Conservation (phyloP, 768 basidiomycete species). For the Boletus pseudopeckii region DNA sequence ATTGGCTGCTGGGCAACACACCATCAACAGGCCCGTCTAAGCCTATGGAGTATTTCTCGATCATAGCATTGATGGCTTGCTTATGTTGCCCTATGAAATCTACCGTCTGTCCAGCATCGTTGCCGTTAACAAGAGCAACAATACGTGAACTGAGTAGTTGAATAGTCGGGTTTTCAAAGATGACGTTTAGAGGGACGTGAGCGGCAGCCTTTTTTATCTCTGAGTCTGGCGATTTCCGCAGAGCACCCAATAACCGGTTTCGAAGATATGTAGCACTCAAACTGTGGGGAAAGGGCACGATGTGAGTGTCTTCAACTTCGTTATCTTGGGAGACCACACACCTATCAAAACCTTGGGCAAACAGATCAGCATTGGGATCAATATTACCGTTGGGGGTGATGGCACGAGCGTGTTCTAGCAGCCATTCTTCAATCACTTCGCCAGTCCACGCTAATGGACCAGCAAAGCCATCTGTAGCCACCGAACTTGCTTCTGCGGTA, state of each 20-base stretch:
- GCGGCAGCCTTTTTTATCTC: constrained; percentile 24
- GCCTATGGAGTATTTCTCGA: constrained; percentile 36
- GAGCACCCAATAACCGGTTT: constrained; percentile 16
- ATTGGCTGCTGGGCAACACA: constrained; percentile 4
- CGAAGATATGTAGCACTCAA: constrained; percentile 32
- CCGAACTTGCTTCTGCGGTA: constrained; percentile 27
- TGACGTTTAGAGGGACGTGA: constrained; percentile 29
- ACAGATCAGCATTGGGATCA: constrained; percentile 23
- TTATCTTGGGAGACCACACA: not conserved
- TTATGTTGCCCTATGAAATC: constrained; percentile 10
- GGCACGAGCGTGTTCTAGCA: constrained; percentile 21
- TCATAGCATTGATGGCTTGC: constrained; percentile 34
- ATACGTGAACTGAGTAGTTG: constrained; percentile 30
- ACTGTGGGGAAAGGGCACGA: constrained; percentile 3
- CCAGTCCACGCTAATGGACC: constrained; percentile 27
- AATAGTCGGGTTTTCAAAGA: constrained; percentile 42
- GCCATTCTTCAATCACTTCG: constrained; percentile 23
- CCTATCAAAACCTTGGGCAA: constrained; percentile 39
- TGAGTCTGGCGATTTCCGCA: constrained; percentile 32
- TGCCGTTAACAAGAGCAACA: constrained; percentile 2
- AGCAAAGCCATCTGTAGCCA: constrained; percentile 15
- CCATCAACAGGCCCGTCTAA: constrained; percentile 14
- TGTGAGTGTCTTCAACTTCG: too few relatives aligned
- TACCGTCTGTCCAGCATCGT: not conserved
- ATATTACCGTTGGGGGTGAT: constrained; percentile 5